Percentiles rank a stretch among this genome's conserved stretches.
These are phyloP conservation scores for Salix arbutifolia DNA, from an alignment of 345 rosid genomes.

Conservation along the genomic window DNA sequence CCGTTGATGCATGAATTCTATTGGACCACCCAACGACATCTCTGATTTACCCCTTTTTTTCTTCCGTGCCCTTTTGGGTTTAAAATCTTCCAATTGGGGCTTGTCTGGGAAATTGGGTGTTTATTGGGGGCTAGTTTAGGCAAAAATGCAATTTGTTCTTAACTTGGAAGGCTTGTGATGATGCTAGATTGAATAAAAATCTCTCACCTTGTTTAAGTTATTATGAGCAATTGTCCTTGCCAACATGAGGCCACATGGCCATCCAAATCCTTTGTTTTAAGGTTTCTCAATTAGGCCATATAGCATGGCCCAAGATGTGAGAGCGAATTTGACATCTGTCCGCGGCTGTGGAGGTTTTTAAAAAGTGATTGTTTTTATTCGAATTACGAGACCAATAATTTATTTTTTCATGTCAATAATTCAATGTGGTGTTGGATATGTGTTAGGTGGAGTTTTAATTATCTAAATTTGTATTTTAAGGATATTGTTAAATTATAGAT, in stretches of 20 bases:
- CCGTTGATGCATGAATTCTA: conserved; percentile 14
- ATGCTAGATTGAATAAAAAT: not conserved
- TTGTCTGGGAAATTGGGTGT: not conserved
- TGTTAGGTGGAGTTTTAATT: not conserved
- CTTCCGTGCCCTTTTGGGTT: not conserved
- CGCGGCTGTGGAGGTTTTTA: too few species aligned
- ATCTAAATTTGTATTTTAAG: not conserved
- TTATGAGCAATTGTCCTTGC: not conserved
- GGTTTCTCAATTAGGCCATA: not conserved
- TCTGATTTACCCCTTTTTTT: not conserved
- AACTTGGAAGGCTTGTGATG: not conserved
- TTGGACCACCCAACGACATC: not conserved
- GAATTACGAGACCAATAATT: not conserved
- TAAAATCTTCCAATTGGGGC: not conserved
- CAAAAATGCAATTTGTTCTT: not conserved
- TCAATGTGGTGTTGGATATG: not conserved
- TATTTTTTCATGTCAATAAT: not conserved
- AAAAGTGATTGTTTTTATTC: too few species aligned
- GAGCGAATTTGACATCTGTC: not conserved
- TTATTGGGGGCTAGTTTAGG: not conserved
- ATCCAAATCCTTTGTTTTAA: not conserved
- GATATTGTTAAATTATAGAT: not conserved
- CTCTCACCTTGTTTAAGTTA: too few species aligned
- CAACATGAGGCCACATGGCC: not conserved
- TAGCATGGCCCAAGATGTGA: not conserved